Base-by-base conservation (phyloP, 768 basidiomycete genomes). In the Tubosaeta sp. region DNA sequence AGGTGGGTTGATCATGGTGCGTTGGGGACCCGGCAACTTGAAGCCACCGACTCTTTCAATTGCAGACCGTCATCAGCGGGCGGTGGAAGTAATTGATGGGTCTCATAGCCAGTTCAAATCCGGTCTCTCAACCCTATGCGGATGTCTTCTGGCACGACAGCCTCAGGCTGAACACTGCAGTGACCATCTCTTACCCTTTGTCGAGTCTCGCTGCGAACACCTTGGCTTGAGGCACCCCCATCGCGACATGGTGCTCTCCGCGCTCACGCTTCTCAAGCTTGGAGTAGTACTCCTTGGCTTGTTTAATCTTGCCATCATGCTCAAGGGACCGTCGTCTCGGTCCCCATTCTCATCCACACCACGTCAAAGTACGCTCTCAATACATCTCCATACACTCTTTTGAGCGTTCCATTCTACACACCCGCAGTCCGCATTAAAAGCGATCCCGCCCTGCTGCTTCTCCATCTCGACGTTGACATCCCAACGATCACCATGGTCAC, bases 221-320 rank as follows among this genome's bases (percentile, higher is more conserved):
- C n/a, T n/a, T n/a, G n/a, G n/a, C n/a, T n/a, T n/a, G n/a, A n/a
- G n/a, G n/a, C n/a, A n/a, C n/a, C 34, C 16, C 16, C n/a, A 6
- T 34, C n/a, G 34, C 35, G 1, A 9, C 9, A 43, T 43, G 42
- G n/a, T 22, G 10, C 32, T 52, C 32, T 47, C 58, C 3, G 4
- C 62, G 13, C 54, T 63, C 38, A 52, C 46, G n/a, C 3, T 63
- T 46, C 48, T 64, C 30, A 64, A 64, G 42, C 36, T 64, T 16
- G 35, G 34, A 12, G 59, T 56, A 22, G 2, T 64, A 1, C 21
- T 61, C 4, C 61, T 63, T 10, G 62, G 61, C 34, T 3, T 52
- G 18, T 46, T 62, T 44, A 63, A 65, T 40, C 30, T 62, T 34
- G 13, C 7, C 0, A 8, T 64, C 24, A 31, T n/a, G 14, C 38